Percentiles rank a stretch among this genome's conserved stretches.
phyloP scores from a whole-genome alignment of 768 basidiomycete species.

The Boletus speciosus region DNA sequence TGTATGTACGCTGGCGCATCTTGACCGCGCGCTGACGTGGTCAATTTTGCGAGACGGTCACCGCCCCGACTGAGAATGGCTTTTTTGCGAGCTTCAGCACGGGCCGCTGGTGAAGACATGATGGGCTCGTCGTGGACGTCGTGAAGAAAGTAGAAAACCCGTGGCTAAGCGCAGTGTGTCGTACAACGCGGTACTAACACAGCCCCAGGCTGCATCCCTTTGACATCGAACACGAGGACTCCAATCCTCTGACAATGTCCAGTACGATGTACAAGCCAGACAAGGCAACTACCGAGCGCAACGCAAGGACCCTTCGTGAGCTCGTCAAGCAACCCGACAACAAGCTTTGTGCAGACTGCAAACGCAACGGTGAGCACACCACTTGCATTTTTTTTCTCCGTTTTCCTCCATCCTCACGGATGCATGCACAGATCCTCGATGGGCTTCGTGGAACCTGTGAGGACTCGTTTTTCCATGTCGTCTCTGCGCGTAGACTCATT shows the following conservation, averaged over 20 bases:
- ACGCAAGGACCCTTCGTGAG: slow-evolving; percentile 76
- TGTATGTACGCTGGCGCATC: slow-evolving; percentile 56
- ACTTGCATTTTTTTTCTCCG: too few relatives aligned
- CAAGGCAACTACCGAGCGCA: slow-evolving; percentile 79
- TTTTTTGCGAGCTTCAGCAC: slow-evolving; percentile 73
- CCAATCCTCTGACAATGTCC: background rate
- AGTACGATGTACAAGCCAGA: slow-evolving; percentile 57
- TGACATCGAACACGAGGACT: background rate
- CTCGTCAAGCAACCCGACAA: slow-evolving; percentile 88
- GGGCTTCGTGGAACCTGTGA: slow-evolving; percentile 97
- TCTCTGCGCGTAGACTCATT: background rate
- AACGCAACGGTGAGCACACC: slow-evolving; percentile 77
- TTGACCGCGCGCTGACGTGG: slow-evolving; percentile 69
- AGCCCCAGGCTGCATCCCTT: background rate
- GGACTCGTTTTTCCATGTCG: slow-evolving; percentile 17
- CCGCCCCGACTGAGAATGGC: slow-evolving; percentile 70
- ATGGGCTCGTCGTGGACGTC: slow-evolving; percentile 3
- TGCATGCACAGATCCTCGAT: slow-evolving; percentile 73
- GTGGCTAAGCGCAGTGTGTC: slow-evolving; percentile 2
- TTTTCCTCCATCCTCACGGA: background rate
- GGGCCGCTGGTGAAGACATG: slow-evolving; percentile 52
- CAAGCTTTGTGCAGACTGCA: slow-evolving; percentile 95
- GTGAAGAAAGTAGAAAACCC: background rate
- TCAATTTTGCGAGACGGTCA: slow-evolving; percentile 76
- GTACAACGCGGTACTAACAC: background rate